Base-by-base conservation (phyloP, 2,329 filamentous ascomycete genomes). In the Aspergillus hortae region DNA sequence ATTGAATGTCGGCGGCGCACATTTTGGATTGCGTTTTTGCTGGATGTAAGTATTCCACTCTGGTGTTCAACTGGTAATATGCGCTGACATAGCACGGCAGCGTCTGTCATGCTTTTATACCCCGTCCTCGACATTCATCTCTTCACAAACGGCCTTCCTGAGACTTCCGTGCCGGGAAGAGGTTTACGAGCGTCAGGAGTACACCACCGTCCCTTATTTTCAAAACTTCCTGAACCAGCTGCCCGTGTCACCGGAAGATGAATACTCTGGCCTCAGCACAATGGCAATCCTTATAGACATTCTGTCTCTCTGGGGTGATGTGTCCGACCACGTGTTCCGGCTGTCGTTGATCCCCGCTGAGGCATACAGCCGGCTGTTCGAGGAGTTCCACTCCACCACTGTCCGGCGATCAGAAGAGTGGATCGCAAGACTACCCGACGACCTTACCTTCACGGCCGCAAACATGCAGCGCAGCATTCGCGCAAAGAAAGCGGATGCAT, bases 21-120 rank as follows among this genome's bases (percentile, higher is more conserved):
- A 0, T 86, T 89, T 62, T 91, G 87, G 87, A 82, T 84, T 25
- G 80, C 83, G 47, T 88, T 86, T 59, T 72, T 89, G 59, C 79
- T 88, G 67, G 88, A 90, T 69, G 78, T 80, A 68, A 74, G 77
- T 72, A 58, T 47, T 23, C 25, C 15, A 23, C 19, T 30, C 23
- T 38, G 21, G 58, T 63, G 59, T 41, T 25, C 5, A 19, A 40
- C 3, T 9, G n/a, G 60, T 56, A 9, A 57, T 57, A 55, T 54
- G 35, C 10, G 35, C 54, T 65, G 32, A 61, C 55, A n/a, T 23
- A 38, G 15, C 56, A 61, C 27, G 1, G 15, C 62, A 79, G 72
- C 80, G 85, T 44, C 81, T 86, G 54, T 84, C 82, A 44, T 80
- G 80, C 12, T 78, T 84, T 54, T 84, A 79, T 48, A 78, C 79